Conservation (phyloP, 352 stramenopile genomes). For the Globisporangium paroecandrum region DNA sequence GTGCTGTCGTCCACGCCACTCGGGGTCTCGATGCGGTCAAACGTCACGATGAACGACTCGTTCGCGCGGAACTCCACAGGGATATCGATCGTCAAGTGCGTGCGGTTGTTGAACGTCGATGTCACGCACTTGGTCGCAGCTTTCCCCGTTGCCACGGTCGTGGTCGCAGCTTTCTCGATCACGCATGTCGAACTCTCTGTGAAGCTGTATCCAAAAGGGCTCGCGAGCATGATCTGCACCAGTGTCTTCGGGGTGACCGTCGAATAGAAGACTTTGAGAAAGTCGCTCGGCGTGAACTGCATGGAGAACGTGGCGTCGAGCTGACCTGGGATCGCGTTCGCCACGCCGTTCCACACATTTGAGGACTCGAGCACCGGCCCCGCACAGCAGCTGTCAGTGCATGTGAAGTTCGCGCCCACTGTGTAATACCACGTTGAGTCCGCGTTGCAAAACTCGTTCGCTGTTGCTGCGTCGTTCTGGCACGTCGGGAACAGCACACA, state of each 20-base stretch:
- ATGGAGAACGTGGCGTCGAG: conserved; percentile 76
- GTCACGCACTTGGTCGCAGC: conserved; percentile 40
- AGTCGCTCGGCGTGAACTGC: conserved; percentile 65
- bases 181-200: conserved; percentile 37
- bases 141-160: conserved; percentile 13
- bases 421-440: conserved; percentile 55
- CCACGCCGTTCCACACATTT: conserved; percentile 62
- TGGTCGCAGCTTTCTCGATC: conserved; percentile 27
- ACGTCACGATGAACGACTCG: conserved; percentile 62
- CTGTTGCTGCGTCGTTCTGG: conserved; percentile 59
- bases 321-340: conserved; percentile 61
- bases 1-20: conserved; percentile 46
- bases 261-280: conserved; percentile 62
- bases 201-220: conserved; percentile 64
- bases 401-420: conserved; percentile 51
- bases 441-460: conserved; percentile 49
- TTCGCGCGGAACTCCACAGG: conserved; percentile 41
- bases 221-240: conserved; percentile 74
- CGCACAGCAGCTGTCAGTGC: conserved; percentile 67
- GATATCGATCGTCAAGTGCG: conserved; percentile 71
- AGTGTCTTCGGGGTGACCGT: conserved; percentile 38
- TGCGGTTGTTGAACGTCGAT: conserved; percentile 46
- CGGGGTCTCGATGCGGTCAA: conserved; percentile 63
- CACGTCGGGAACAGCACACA: conserved; percentile 79
- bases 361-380: conserved; percentile 67